These are phyloP conservation scores for Clavariopsis aquatica DNA, from an alignment of 495 filamentous ascomycete genomes.

Conservation along the genomic window DNA sequence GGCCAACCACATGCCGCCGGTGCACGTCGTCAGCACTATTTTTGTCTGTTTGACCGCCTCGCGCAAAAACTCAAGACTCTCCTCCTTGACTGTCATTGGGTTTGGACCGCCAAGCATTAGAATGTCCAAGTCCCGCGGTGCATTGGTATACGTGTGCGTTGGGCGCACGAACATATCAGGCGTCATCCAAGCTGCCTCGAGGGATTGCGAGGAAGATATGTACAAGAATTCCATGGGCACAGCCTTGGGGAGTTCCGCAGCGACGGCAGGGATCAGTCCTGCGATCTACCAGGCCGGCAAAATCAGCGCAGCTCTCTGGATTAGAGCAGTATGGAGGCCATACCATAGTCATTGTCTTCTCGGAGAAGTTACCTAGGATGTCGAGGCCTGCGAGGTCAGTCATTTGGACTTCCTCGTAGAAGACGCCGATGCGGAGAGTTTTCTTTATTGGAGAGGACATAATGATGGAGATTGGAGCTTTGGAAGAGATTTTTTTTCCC, in stretches of 20 bases:
- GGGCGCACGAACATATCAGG: constrained; percentile 23
- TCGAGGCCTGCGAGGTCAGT: constrained; percentile 35
- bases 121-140: constrained; percentile 30
- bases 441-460: constrained; percentile 1
- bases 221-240: constrained; percentile 35
- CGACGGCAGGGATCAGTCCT: not conserved
- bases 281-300: no score
- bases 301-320: no score
- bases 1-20: constrained; percentile 36
- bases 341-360: constrained; percentile 12
- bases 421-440: constrained; percentile 34
- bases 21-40: constrained; percentile 31
- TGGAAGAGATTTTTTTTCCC: not conserved
- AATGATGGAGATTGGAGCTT: not conserved
- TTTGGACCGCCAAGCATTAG: constrained; percentile 25
- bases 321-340: no score
- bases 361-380: constrained; percentile 32
- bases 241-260: constrained; percentile 1
- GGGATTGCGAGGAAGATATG: constrained; percentile 24
- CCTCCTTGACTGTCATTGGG: constrained; percentile 20
- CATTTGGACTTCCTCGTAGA: constrained; percentile 35
- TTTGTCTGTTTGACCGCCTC: constrained; percentile 34
- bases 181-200: constrained; percentile 20
- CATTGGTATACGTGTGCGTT: constrained; percentile 32
- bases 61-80: constrained; percentile 29